Percentiles rank a stretch among this genome's conserved stretches.
These are phyloP conservation scores for Diddensiella santjacobensis DNA, from an alignment of 805 yeast species.

Conservation along the genomic window DNA sequence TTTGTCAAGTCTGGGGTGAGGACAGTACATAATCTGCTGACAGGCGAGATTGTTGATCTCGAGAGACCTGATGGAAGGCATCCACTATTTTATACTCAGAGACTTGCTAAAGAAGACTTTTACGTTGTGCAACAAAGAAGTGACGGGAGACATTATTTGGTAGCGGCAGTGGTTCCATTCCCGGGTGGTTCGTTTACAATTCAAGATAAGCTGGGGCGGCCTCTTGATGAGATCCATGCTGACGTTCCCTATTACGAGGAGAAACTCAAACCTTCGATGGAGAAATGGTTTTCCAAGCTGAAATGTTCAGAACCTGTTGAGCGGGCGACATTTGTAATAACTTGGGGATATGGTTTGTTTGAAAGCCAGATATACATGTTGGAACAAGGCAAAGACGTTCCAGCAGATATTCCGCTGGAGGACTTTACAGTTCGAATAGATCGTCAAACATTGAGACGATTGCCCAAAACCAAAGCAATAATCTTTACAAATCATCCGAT, in stretches of 20 bases:
- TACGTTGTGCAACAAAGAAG: constrained; percentile 56
- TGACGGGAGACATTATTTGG: constrained; percentile 57
- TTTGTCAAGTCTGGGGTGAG: constrained; percentile 38
- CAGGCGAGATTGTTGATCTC: constrained; percentile 60
- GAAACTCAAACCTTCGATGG: constrained; percentile 66
- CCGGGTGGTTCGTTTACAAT: constrained; percentile 77
- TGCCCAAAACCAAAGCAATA: constrained; percentile 62
- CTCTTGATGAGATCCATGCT: constrained; percentile 59
- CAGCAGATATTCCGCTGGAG: constrained; percentile 43
- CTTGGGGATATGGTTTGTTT: constrained; percentile 67
- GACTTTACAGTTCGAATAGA: constrained; percentile 68
- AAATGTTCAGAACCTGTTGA: constrained; percentile 61
- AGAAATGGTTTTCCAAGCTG: constrained; percentile 64
- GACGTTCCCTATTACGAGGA: constrained; percentile 68
- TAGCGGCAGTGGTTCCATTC: constrained; percentile 74
- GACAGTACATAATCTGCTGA: constrained; percentile 59
- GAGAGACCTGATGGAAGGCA: constrained; percentile 56
- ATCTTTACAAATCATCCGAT: constrained; percentile 74
- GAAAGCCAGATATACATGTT: constrained; percentile 22
- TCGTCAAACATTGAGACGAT: constrained; percentile 64
- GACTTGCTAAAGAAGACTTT: constrained; percentile 74
- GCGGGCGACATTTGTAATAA: constrained; percentile 69
- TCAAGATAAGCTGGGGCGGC: constrained; percentile 54
- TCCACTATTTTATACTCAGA: constrained; percentile 58
- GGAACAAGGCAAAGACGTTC: constrained; percentile 36